Evolutionary conservation across 2,329 filamentous ascomycete species (phyloP).

Genomic region (Microcyclospora tardicrescens): DNA sequence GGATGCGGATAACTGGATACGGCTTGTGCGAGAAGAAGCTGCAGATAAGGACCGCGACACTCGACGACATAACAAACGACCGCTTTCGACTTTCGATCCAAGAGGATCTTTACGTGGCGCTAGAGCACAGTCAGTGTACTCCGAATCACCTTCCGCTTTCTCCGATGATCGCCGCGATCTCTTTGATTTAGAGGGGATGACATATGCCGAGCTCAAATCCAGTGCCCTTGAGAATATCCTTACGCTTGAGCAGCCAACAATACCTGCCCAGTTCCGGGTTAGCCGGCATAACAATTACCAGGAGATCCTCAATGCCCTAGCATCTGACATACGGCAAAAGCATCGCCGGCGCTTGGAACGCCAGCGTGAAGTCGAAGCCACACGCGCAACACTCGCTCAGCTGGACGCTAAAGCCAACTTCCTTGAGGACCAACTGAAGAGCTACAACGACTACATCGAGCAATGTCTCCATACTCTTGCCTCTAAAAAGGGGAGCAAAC

Average conservation of each 20-base stretch:
- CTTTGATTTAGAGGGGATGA: slow-evolving; percentile 78
- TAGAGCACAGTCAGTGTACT: slow-evolving; percentile 25
- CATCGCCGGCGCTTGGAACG: slow-evolving; percentile 84
- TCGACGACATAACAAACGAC: slow-evolving; percentile 10
- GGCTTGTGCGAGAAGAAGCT: slow-evolving; percentile 72
- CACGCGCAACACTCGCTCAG: slow-evolving; percentile 60
- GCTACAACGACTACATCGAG: slow-evolving; percentile 98
- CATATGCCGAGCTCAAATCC: slow-evolving; percentile 83
- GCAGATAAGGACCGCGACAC: slow-evolving; percentile 30
- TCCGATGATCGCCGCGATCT: slow-evolving; percentile 35
- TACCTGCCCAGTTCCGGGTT: slow-evolving; percentile 52
- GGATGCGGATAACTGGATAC: slow-evolving; percentile 80
- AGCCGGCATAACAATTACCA: slow-evolving; percentile 83
- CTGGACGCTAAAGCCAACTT: slow-evolving; percentile 80
- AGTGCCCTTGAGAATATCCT: slow-evolving; percentile 91
- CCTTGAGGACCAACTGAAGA: slow-evolving; percentile 88
- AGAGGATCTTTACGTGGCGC: slow-evolving; percentile 18
- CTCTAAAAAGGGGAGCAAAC: slow-evolving; percentile 80
- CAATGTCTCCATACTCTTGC: slow-evolving; percentile 95
- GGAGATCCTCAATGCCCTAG: slow-evolving; percentile 94
- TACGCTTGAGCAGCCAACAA: slow-evolving; percentile 58
- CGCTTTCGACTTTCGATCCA: slow-evolving; percentile 19
- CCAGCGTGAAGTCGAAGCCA: slow-evolving; percentile 77
- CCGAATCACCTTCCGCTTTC: slow-evolving; percentile 26
- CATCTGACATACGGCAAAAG: slow-evolving; percentile 92